phyloP scores from a whole-genome alignment of 306 rosid species.

The Sechiopsis laciniata region DNA sequence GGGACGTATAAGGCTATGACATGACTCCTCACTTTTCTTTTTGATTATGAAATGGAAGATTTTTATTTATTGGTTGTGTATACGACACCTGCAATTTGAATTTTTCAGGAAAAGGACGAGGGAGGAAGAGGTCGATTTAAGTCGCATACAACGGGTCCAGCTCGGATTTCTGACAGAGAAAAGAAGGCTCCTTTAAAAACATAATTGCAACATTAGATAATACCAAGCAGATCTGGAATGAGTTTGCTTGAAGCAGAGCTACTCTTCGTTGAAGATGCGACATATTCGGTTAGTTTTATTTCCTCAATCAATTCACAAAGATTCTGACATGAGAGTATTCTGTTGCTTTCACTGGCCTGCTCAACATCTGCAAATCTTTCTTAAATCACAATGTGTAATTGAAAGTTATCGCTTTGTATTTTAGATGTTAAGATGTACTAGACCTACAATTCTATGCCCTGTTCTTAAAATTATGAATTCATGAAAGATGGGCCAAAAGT shows the following conservation, averaged over 20 bases:
- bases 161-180: slow-evolving; percentile 93
- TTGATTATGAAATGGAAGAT: not conserved
- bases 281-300: slow-evolving; percentile 7
- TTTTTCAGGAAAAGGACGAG: slow-evolving; percentile 73
- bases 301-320: not conserved
- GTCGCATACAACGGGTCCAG: slow-evolving; percentile 89
- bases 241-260: slow-evolving; percentile 21
- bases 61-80: not conserved
- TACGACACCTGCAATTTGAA: not conserved
- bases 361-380: slow-evolving; percentile 1
- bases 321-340: not conserved
- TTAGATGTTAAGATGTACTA: slow-evolving; percentile 1
- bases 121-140: slow-evolving; percentile 97
- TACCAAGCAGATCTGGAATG: slow-evolving; percentile 24
- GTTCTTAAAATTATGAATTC: not conserved
- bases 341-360: slow-evolving; percentile 7
- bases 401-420: slow-evolving; percentile 5
- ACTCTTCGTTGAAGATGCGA: not conserved
- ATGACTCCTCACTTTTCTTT: not conserved
- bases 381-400: slow-evolving; percentile 9
- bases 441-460: not conserved
- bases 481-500: slow-evolving; percentile 16
- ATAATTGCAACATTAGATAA: slow-evolving; percentile 23
- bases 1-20: not conserved
- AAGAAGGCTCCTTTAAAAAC: slow-evolving; percentile 94